These are phyloP conservation scores for Wickerhamiella galacta DNA, from an alignment of 805 yeast genomes.

Conservation along the genomic window DNA sequence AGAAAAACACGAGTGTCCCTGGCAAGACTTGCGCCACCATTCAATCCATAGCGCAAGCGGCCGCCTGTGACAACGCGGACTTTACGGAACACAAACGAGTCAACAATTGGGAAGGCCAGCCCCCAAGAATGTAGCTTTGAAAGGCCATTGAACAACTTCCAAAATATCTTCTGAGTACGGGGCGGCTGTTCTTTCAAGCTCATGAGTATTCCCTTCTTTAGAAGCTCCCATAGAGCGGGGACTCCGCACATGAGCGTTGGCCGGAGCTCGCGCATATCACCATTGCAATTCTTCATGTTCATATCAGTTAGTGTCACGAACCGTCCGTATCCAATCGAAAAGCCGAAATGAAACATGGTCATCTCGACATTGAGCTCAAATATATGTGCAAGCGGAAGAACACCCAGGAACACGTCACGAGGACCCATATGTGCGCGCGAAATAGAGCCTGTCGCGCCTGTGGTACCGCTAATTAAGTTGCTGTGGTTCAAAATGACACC, in stretches of 20 bases:
- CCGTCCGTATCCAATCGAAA: conserved; percentile 71
- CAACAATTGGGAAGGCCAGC: conserved; percentile 70
- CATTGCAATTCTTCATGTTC: conserved; percentile 68
- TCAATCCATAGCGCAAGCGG: conserved; percentile 46
- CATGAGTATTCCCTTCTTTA: conserved; percentile 75
- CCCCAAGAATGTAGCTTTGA: conserved; percentile 45
- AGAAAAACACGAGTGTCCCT: conserved; percentile 69
- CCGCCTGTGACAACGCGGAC: conserved; percentile 95
- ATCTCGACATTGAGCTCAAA: conserved; percentile 84
- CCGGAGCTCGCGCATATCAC: conserved; percentile 72
- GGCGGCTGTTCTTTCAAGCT: conserved; percentile 55
- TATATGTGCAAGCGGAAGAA: conserved; percentile 91
- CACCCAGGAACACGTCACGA: conserved; percentile 63
- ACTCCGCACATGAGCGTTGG: conserved; percentile 97
- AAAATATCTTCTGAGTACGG: conserved; percentile 64
- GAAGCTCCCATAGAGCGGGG: conserved; percentile 95
- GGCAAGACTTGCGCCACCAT: conserved; percentile 89
- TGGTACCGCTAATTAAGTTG: conserved; percentile 68
- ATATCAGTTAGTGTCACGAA: conserved; percentile 79
- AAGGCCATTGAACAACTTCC: conserved; percentile 73
- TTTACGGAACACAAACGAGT: conserved; percentile 63
- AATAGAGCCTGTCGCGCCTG: conserved; percentile 55
- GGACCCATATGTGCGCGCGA: conserved; percentile 33
- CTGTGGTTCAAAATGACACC: conserved; percentile 58
- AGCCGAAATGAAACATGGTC: conserved; percentile 73